Evolutionary conservation across 2,329 filamentous ascomycete genomes (phyloP), one percentile per base, ranked within the genome.

Genomic region (Ceratocystis cubensis): DNA sequence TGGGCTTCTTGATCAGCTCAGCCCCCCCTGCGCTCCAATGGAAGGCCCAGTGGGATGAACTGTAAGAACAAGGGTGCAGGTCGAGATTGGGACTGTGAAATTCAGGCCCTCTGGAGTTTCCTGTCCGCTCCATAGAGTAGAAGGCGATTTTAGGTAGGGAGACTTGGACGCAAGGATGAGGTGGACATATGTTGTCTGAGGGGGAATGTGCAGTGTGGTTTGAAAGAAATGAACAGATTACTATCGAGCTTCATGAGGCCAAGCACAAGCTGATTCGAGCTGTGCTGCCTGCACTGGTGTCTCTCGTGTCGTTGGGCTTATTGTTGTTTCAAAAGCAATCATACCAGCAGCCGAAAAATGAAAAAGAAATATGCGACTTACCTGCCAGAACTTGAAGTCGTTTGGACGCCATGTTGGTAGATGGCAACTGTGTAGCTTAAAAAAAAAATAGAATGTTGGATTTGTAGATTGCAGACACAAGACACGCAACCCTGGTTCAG

Each of bases 381-480:
- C 66, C 66, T 46, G 63, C 57, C 41, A 67, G 66, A 53, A 67
- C 63, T 53, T 65, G 63, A 15, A 67, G 63, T 15, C 66, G 63
- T 65, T 67, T 67, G 28, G 63, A 56, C 25, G 66, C 66, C 66
- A 67, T 67, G 22, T 62, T 56, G 5, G 28, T 48, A 45, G 48
- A 41, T 30, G 41, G 20, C 22, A 5, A 17, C n/a, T 10, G 20
- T 53, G 20, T 53, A 30, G 37, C 37, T 41, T 41, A 41, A 41
- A 41, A 41, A 41, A 41, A 37, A 37, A 37, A 37, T 15, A 48
- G 28, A 25, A 25, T 7, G 46, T 25, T 50, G 17, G 44, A 63
- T 33, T 59, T 59, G 25, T 30, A 33, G 56, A 33, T 59, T 59
- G 25, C 7, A 33, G 56, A 33, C 28, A 20, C 56, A 33, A 59